Conservation (phyloP, 2,329 filamentous ascomycete genomes). For the Fusarium sp. region DNA sequence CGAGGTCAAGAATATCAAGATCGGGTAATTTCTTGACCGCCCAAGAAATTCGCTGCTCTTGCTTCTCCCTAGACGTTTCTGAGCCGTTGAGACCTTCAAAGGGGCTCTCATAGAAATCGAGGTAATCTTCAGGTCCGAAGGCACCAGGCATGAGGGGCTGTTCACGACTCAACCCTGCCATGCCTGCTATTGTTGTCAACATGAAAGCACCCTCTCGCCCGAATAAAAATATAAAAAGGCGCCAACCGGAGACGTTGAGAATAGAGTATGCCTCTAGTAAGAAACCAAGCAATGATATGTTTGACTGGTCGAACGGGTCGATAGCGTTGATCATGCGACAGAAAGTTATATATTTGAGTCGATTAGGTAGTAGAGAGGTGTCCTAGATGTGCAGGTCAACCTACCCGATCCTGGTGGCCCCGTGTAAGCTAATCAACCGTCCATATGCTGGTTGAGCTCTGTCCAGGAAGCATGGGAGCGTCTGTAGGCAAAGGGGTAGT, state of each 20-base stretch:
- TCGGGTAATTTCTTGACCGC: constrained; percentile 36
- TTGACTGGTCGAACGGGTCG: background rate
- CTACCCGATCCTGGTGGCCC: constrained; percentile 2
- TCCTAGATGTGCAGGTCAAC: background rate
- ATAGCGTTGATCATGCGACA: constrained; percentile 16
- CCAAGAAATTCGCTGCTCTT: constrained; percentile 33
- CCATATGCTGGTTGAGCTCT: background rate
- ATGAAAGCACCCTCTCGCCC: background rate
- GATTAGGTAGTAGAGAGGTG: background rate
- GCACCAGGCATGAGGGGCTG: constrained; percentile 44
- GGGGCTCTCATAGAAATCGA: constrained; percentile 46
- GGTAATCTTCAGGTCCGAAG: constrained; percentile 46
- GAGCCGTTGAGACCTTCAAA: constrained; percentile 40
- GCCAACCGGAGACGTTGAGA: background rate
- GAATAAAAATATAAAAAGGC: background rate
- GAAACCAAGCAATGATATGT: background rate
- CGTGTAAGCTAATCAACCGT: constrained; percentile 2
- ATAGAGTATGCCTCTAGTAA: background rate
- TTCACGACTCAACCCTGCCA: constrained; percentile 21
- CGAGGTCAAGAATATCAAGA: constrained; percentile 46
- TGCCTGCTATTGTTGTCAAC: constrained; percentile 1
- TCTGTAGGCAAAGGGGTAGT: background rate
- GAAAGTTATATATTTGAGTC: constrained; percentile 19
- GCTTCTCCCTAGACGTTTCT: constrained; percentile 40
- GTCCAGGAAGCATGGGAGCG: background rate